Evolutionary conservation across 495 filamentous ascomycete species (phyloP).

Genomic region (Jackrogersella multiformis): DNA sequence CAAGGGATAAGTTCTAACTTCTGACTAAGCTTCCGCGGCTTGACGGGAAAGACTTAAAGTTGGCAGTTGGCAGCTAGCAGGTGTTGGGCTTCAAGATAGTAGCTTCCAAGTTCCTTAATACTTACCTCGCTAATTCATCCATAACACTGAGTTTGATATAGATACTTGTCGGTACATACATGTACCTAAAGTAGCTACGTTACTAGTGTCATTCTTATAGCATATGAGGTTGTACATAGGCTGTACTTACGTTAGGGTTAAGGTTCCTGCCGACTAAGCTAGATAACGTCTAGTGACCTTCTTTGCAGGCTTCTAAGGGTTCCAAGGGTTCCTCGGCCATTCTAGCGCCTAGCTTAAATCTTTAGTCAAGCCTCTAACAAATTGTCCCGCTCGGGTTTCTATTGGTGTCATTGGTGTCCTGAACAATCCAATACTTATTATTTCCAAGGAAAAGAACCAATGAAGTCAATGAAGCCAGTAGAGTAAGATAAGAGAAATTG

Average conservation of each 20-base stretch:
- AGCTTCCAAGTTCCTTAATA: background rate
- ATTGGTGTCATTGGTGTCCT: background rate
- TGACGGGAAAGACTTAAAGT: slow-evolving; percentile 21
- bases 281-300: slow-evolving; percentile 37
- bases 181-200: no score
- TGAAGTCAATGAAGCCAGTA: slow-evolving; percentile 2
- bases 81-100: background rate
- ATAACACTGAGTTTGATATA: background rate
- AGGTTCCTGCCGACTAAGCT: slow-evolving; percentile 25
- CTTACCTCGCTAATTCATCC: no score
- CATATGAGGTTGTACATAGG: background rate
- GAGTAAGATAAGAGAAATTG: slow-evolving; percentile 40
- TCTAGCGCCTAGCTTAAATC: slow-evolving; percentile 44
- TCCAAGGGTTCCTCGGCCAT: slow-evolving; percentile 36
- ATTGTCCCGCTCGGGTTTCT: slow-evolving; percentile 10
- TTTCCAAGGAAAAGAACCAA: slow-evolving; percentile 17
- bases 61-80: background rate
- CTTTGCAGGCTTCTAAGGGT: slow-evolving; percentile 40
- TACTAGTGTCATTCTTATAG: background rate
- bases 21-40: slow-evolving; percentile 12
- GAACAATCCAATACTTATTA: slow-evolving; percentile 22
- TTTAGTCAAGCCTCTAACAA: slow-evolving; percentile 4
- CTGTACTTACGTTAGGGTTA: slow-evolving; percentile 5
- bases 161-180: no score
- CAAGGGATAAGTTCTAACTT: slow-evolving; percentile 12